Percentiles rank a stretch among this genome's conserved stretches.
Conservation (phyloP, 2,329 filamentous ascomycete genomes). For the Anthostomella pinea region DNA sequence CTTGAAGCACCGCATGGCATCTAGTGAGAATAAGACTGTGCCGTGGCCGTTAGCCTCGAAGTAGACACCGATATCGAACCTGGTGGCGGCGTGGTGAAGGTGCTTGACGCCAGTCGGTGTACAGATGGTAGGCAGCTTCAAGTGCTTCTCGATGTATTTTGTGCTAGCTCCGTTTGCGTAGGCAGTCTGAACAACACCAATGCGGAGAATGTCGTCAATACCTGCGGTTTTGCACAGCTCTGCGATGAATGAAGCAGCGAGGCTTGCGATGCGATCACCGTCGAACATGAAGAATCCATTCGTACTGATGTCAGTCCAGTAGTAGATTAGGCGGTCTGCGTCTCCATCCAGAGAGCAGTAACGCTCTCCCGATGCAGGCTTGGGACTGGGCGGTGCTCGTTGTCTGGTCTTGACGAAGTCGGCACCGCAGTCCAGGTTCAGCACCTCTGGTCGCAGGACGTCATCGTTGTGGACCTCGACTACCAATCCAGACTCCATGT, state of each 20-base stretch:
- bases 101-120: conserved; percentile 97
- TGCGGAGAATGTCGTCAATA: conserved; percentile 75
- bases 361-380: conserved; percentile 71
- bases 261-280: conserved; percentile 92
- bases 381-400: conserved; percentile 78
- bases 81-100: conserved; percentile 91
- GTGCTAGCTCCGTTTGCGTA: conserved; percentile 97
- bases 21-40: conserved; percentile 88
- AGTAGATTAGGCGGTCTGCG: conserved; percentile 93
- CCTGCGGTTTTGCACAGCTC: conserved; percentile 81
- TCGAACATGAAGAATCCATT: conserved; percentile 92
- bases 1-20: conserved; percentile 75
- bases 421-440: conserved; percentile 93
- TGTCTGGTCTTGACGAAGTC: conserved; percentile 98
- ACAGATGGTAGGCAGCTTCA: conserved; percentile 86
- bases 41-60: conserved; percentile 99
- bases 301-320: conserved; percentile 79
- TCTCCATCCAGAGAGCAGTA: conserved; percentile 94
- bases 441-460: conserved; percentile 80
- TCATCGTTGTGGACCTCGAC: conserved; percentile 91
- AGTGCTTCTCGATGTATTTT: conserved; percentile 81
- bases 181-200: conserved; percentile 94
- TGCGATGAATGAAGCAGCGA: conserved; percentile 89
- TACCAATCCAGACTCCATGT: conserved; percentile 69
- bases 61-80: conserved; percentile 95